Conservation (phyloP, 2,329 filamentous ascomycete genomes). For the Delphinella strobiligena region DNA sequence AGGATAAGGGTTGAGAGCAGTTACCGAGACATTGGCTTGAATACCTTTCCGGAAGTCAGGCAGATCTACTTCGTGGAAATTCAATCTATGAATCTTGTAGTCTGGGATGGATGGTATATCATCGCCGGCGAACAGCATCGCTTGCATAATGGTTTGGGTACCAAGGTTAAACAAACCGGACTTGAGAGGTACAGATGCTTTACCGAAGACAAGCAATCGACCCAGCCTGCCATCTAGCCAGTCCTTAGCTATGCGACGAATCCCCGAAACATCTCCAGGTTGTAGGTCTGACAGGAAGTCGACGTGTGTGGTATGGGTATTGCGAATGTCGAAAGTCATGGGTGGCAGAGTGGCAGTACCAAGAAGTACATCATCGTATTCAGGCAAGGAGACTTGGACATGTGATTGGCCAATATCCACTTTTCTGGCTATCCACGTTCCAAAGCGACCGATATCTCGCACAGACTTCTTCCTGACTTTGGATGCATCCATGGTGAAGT, state of each 20-base stretch:
- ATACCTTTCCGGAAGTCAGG: slow-evolving; percentile 51
- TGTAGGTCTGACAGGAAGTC: slow-evolving; percentile 68
- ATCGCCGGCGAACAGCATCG: slow-evolving; percentile 59
- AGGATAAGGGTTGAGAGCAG: slow-evolving; percentile 64
- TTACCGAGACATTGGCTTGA: slow-evolving; percentile 65
- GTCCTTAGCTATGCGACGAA: slow-evolving; percentile 72
- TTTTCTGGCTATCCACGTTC: slow-evolving; percentile 68
- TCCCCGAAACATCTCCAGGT: slow-evolving; percentile 63
- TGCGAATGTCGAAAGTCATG: slow-evolving; percentile 62
- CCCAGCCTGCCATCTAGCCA: slow-evolving; percentile 73
- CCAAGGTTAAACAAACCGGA: slow-evolving; percentile 72
- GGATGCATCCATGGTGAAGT: slow-evolving; percentile 67
- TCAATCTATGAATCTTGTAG: slow-evolving; percentile 71
- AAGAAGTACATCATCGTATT: slow-evolving; percentile 65
- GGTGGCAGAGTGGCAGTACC: slow-evolving; percentile 67
- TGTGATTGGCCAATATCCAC: slow-evolving; percentile 62
- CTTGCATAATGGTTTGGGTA: slow-evolving; percentile 61
- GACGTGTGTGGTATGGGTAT: slow-evolving; percentile 64
- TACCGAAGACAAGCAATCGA: slow-evolving; percentile 58
- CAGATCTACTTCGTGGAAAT: slow-evolving; percentile 58
- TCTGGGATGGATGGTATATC: slow-evolving; percentile 66
- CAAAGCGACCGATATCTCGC: slow-evolving; percentile 61
- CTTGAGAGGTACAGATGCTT: slow-evolving; percentile 60
- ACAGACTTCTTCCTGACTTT: slow-evolving; percentile 60
- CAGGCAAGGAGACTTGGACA: slow-evolving; percentile 68